Evolutionary conservation across 331 rosid species (phyloP), one percentile per base, ranked within the genome.

Genomic region (Saraca asoca): DNA sequence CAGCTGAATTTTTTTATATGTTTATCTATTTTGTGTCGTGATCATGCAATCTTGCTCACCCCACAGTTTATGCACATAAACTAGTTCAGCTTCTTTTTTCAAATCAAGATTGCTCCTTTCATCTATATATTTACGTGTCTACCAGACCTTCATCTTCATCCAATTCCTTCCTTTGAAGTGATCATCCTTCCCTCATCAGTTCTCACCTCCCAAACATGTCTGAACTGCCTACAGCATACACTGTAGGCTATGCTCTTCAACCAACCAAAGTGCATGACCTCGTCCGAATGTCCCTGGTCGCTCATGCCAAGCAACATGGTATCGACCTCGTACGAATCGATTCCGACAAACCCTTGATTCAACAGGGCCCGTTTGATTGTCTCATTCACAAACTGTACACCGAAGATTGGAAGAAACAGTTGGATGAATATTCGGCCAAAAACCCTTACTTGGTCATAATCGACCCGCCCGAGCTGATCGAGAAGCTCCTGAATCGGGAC

Each of bases 281-380:
- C 75, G 8, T 86, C 58, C 41, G 43, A 56, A 49, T 58, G 0
- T 80, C 90, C 2, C 74, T 87, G 7, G 5, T 82, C 11, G 17
- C 70, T 35, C 17, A 69, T 39, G 87, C 88, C 60, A 68, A 16
- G 2, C 44, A 68, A 13, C 66, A 58, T 29, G 51, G 78, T 19
- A 68, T 89, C 62, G 80, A 84, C 29, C 83, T 86, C 68, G 13
- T 81, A 18, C 76, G 59, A 16, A 71, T 86, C 64, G 85, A 84
- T 12, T 49, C 43, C 66, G 1, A 9, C 33, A 57, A 9, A 58
- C 69, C 89, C 20, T 63, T 87, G 51, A 37, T 39, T 7, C 59
- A 82, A 29, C 94, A 89, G 31, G 85, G 72, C 18, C 91, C 75
- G 38, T 86, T 89, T 58, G 72, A 80, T 68, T 80, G 84, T 82